Base-by-base conservation (phyloP, 2,329 filamentous ascomycete genomes). In the Metarhizium guizhouense region DNA sequence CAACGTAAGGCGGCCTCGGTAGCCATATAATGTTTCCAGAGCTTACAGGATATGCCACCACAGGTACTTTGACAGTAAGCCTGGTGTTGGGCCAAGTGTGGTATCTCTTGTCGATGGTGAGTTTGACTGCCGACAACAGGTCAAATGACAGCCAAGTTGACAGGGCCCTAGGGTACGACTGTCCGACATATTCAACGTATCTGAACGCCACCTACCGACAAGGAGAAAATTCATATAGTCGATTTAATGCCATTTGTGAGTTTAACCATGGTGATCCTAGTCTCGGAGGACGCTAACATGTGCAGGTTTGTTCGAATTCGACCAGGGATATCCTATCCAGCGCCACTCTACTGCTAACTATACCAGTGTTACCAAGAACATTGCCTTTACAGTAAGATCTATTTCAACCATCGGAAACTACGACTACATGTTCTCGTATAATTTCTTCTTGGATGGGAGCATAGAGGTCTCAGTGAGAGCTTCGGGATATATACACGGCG, bases 331-430 rank as follows among this genome's bases (percentile, higher is more conserved):
- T 60, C 73, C 79, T 1, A 72, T 83, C 1, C 72, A 74, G 52
- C 71, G 80, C 1, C 80, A 83, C 62, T 72, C 68, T 16, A 70
- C 72, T 0, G 57, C 58, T 16, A 65, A 65, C 5, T 72, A 76
- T 56, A 72, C 76, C 1, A 68, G 70, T 2, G 72, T 72, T 1
- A 76, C 75, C 14, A 77, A 78, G 62, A 80, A 77, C 57, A 72
- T 70, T 1, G 70, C 73, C 34, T 74, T 82, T 45, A 69, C 70
- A 0, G 65, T 82, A 3, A 70, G 78, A 0, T 72, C 68, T 1
- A 72, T 81, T 3, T 70, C 72, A 1, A 80, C 77, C 0, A 73
- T 82, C 3, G 78, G 77, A 1, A 82, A 82, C 64, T 81, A 82
- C 62, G 79, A 82, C 58, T 73, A 74, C 60, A 72, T 72, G n/a